A percentile compares a stretch with the other conserved stretches of the same genome.
Evolutionary conservation across 2,329 filamentous ascomycete species (phyloP).

Genomic region (Sarocladiaceae sp.): DNA sequence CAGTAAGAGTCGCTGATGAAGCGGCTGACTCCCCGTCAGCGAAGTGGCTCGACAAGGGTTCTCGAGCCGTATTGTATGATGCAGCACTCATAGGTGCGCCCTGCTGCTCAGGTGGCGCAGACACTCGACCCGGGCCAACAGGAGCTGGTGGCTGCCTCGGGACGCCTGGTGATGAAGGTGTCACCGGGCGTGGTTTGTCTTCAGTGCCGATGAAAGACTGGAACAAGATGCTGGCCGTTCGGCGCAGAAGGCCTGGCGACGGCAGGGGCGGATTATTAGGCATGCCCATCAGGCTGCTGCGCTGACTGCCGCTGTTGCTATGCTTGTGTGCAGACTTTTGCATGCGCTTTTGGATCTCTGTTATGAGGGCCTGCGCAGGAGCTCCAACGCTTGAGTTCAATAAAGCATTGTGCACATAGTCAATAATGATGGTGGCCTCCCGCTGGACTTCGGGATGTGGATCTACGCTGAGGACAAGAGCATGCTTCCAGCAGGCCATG

Average conservation of each 20-base stretch:
- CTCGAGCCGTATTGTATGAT: constrained; percentile 71
- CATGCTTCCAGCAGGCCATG: constrained; percentile 89
- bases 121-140: constrained; percentile 35
- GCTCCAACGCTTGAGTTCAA: constrained; percentile 71
- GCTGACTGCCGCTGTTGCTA: constrained; percentile 36
- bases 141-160: constrained; percentile 26
- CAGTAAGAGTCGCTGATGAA: constrained; percentile 37
- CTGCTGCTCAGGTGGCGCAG: constrained; percentile 66
- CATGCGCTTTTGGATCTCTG: constrained; percentile 60
- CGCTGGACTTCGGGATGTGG: constrained; percentile 90
- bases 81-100: constrained; percentile 63
- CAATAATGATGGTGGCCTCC: constrained; percentile 79
- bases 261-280: constrained; percentile 40
- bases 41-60: constrained; percentile 77
- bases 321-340: constrained; percentile 42
- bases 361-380: constrained; percentile 67
- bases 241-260: constrained; percentile 55
- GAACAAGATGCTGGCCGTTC: constrained; percentile 61
- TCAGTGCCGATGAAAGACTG: constrained; percentile 52
- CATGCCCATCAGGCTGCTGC: constrained; percentile 35
- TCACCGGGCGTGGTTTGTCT: constrained; percentile 32
- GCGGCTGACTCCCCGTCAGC: constrained; percentile 55
- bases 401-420: constrained; percentile 76
- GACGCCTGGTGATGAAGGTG: constrained; percentile 20
- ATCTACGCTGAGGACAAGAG: constrained; percentile 86